Base-by-base conservation (phyloP, 129 eudicot genomes). In the Escallonia rubra region DNA sequence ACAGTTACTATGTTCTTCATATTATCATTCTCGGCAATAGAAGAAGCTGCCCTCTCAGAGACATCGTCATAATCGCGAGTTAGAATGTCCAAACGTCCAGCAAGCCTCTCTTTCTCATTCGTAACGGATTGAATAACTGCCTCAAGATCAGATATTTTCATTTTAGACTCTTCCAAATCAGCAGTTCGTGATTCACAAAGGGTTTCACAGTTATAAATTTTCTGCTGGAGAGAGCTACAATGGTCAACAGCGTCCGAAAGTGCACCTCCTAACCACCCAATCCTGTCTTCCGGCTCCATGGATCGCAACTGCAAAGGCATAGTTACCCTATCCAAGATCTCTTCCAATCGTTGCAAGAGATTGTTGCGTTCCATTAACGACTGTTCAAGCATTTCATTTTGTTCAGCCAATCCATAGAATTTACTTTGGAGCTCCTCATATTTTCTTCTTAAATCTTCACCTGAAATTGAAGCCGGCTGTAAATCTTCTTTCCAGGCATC, bases 321-420 rank as follows among this genome's bases (percentile, higher is more conserved):
- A 68, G 80, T 81, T 50, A 89, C 76, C 75, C 81, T 86, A 67
- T 83, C 95, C 80, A 93, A 68, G 72, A 86, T 81, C 66, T 82
- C 99, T 66, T 93, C 99, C 92, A 88, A 93, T 42, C 86, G 83
- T 82, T 80, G 92, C 53, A 93, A 89, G 53, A 89, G 87, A 57
- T 80, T 86, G 78, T 93, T 93, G 77, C 96, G 74, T 71, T 93
- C 95, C 96, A 89, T 82, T 57, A 93, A 80, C 13, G 99, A 93
- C 43, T 93, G 99, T 72, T 93, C 99, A 45, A 93, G 87, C 96
- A 93, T 93, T 79, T 89, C 99, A 66, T 86, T 93, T 64, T 93
- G 99, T 69, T 93, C 99, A 69, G 99, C 99, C 82, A 93, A 72
- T 59, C 72, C 90, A 69, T 86, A 89, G 61, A 93, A 93, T 72